Evolutionary conservation across 2,329 filamentous ascomycete species (phyloP).

Genomic region (Phoma sp.): DNA sequence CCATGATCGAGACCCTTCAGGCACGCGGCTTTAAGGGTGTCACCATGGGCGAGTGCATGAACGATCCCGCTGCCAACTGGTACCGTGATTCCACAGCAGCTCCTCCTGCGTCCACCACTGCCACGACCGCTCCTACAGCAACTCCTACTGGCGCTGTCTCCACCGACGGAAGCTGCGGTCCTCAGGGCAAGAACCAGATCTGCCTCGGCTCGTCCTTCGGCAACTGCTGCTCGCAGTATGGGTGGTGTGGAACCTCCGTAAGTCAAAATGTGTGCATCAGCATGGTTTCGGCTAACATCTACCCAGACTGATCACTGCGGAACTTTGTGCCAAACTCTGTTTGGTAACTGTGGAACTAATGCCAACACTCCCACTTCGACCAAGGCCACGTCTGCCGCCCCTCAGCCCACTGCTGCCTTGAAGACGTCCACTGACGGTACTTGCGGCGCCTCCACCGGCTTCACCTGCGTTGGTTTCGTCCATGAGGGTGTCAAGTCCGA

Average conservation of each 20-base stretch:
- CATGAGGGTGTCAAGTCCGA: constrained; percentile 42
- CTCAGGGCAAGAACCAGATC: constrained; percentile 24
- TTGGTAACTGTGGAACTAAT: constrained; percentile 33
- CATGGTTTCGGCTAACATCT: not conserved
- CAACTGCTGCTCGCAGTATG: constrained; percentile 53
- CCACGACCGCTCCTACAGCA: constrained; percentile 17
- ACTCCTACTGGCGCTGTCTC: constrained; percentile 31
- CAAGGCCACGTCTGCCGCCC: constrained; percentile 15
- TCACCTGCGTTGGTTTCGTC: constrained; percentile 33
- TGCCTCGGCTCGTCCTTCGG: constrained; percentile 43
- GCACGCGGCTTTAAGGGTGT: constrained; percentile 51
- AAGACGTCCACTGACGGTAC: constrained; percentile 27
- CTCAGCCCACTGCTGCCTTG: constrained; percentile 18
- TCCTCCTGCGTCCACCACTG: constrained; percentile 36
- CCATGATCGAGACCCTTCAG: constrained; percentile 51
- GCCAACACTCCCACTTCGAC: constrained; percentile 13
- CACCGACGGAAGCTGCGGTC: constrained; percentile 30
- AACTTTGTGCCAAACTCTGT: constrained; percentile 29
- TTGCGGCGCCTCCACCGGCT: constrained; percentile 34
- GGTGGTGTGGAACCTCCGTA: constrained; percentile 46
- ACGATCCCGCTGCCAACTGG: constrained; percentile 55
- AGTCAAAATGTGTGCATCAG: not conserved
- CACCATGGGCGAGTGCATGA: constrained; percentile 57
- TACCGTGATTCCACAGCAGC: constrained; percentile 51
- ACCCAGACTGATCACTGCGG: constrained; percentile 18